Conservation (phyloP, 768 basidiomycete species). For the Daedaleopsis sinensis region DNA sequence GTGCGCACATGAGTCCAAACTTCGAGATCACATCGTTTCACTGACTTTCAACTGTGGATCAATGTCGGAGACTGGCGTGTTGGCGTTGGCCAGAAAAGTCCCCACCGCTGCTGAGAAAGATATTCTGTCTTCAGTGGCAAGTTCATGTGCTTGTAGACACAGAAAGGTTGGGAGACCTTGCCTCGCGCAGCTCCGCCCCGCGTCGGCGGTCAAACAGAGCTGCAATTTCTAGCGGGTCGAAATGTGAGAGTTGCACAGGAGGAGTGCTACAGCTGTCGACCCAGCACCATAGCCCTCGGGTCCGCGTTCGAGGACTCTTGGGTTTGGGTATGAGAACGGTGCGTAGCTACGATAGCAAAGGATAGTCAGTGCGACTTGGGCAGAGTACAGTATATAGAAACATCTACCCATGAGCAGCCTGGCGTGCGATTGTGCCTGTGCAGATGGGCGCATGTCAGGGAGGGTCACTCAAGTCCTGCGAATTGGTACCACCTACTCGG, state of each 20-base stretch:
- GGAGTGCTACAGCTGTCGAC: not conserved
- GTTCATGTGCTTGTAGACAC: too few species aligned
- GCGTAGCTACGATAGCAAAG: not conserved
- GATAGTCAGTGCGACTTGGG: not conserved
- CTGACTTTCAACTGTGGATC: too few species aligned
- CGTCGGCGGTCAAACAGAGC: too few species aligned
- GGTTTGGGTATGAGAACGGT: not conserved
- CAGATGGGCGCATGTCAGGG: not conserved
- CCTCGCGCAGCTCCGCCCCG: too few species aligned
- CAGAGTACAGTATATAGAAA: not conserved
- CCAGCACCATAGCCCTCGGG: not conserved
- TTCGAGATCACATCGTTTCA: too few species aligned
- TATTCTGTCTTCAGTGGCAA: too few species aligned
- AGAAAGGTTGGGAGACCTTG: too few species aligned
- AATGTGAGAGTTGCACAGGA: not conserved
- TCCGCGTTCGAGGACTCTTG: not conserved
- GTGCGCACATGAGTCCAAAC: too few species aligned
- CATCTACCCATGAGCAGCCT: not conserved
- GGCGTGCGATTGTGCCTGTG: not conserved
- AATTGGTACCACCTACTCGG: not conserved
- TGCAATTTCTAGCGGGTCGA: too few species aligned
- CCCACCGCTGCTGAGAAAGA: too few species aligned
- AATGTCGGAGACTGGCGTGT: too few species aligned
- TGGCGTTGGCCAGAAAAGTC: too few species aligned
- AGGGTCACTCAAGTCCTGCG: not conserved